Evolutionary conservation across 2,329 filamentous ascomycete genomes (phyloP).

Genomic region (Trichoderma aggressivum): DNA sequence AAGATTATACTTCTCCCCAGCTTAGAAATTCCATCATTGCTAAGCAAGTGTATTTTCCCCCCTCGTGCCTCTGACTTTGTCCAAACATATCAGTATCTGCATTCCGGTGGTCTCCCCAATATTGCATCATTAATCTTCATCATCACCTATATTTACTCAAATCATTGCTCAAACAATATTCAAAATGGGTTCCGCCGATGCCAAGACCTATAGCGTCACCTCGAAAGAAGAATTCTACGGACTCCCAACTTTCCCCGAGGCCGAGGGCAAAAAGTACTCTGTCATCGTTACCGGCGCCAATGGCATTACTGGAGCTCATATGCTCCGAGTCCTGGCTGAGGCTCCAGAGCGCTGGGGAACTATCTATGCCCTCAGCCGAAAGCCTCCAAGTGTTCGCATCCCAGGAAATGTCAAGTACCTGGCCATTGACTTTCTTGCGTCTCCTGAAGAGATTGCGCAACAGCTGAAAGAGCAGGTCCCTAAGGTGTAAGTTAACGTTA

Average conservation of each 20-base stretch:
- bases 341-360: slow-evolving; percentile 14
- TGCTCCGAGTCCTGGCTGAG: slow-evolving; percentile 6
- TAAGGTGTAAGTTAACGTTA: not conserved
- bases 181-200: not conserved
- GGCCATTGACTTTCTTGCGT: not conserved
- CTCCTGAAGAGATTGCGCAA: slow-evolving; percentile 2
- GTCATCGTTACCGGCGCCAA: slow-evolving; percentile 20
- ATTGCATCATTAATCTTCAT: not conserved
- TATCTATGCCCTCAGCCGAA: slow-evolving; percentile 13
- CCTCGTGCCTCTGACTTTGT: accelerated
- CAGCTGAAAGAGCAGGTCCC: not conserved
- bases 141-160: not conserved
- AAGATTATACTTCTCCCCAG: not conserved
- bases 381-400: not conserved
- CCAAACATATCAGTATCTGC: not conserved
- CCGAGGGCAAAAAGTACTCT: slow-evolving; percentile 4
- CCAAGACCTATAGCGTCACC: not conserved
- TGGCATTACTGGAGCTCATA: slow-evolving; percentile 15
- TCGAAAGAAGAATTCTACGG: slow-evolving; percentile 6
- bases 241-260: slow-evolving; percentile 2
- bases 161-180: no score
- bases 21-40: not conserved
- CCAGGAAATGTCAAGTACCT: not conserved
- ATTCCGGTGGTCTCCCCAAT: not conserved
- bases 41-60: not conserved